phyloP scores from a whole-genome alignment of 257 asterid genomes.

The Haberlea rhodopensis region DNA sequence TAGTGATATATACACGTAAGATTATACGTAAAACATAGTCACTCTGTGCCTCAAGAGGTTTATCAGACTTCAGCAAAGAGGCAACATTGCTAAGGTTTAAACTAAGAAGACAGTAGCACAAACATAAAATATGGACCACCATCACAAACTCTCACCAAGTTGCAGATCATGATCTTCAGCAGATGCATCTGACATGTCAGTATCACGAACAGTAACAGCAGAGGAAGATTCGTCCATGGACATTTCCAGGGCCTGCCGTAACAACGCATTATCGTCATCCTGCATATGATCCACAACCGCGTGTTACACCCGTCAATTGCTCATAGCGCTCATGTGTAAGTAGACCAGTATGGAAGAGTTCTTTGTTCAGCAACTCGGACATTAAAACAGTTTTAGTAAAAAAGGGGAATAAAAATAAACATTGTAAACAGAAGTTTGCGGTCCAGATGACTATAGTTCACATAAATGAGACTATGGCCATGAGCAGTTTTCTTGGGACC shows the following conservation, averaged over 20 bases:
- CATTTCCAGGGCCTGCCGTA: slow-evolving; percentile 98
- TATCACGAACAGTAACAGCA: slow-evolving; percentile 63
- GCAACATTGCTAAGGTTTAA: background rate
- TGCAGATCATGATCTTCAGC: slow-evolving; percentile 91
- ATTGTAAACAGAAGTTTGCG: slow-evolving; percentile 2
- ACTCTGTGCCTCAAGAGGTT: slow-evolving; percentile 2
- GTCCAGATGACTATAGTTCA: background rate
- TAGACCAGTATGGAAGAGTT: slow-evolving; percentile 17
- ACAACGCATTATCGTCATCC: slow-evolving; percentile 97
- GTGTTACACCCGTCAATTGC: slow-evolving; percentile 18
- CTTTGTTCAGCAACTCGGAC: slow-evolving; percentile 8
- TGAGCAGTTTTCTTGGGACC: slow-evolving; percentile 7
- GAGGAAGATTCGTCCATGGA: slow-evolving; percentile 90
- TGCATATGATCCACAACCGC: slow-evolving; percentile 32
- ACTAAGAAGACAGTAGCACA: background rate
- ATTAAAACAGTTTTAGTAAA: slow-evolving; percentile 10
- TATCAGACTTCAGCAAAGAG: background rate
- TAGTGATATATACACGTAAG: background rate
- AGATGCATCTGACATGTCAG: slow-evolving; percentile 94
- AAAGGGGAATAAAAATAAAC: slow-evolving; percentile 9
- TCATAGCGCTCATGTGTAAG: slow-evolving; percentile 8
- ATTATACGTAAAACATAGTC: background rate
- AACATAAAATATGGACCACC: background rate
- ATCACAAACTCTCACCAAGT: slow-evolving; percentile 75
- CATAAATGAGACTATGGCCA: background rate